Percentiles rank a stretch among this genome's conserved stretches.
Evolutionary conservation across 495 filamentous ascomycete species (phyloP).

Genomic region (Clohesyomyces aquaticus): DNA sequence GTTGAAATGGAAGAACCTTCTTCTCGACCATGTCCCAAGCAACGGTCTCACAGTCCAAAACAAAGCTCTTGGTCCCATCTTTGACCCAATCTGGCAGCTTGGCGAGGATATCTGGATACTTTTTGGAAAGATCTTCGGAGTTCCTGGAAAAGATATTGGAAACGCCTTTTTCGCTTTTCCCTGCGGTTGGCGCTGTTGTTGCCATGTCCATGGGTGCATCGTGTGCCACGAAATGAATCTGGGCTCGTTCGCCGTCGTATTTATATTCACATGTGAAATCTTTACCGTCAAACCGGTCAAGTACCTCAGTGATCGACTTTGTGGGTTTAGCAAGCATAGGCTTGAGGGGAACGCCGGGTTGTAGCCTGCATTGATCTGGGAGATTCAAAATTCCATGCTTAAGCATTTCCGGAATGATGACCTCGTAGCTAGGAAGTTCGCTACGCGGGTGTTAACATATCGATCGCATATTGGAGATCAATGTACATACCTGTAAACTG

Average conservation of each 20-base stretch:
- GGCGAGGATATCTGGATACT: constrained; percentile 91
- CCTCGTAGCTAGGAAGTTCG: constrained; percentile 92
- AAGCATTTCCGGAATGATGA: constrained; percentile 87
- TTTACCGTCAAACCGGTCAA: constrained; percentile 94
- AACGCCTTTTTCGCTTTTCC: constrained; percentile 65
- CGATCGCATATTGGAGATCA: not conserved
- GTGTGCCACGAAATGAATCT: constrained; percentile 95
- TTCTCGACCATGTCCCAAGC: constrained; percentile 93
- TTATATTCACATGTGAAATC: constrained; percentile 99
- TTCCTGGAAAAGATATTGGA: constrained; percentile 95
- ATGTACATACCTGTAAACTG: constrained; percentile 75
- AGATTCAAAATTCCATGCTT: constrained; percentile 82
- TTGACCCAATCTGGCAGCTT: constrained; percentile 91
- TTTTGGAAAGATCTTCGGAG: constrained; percentile 93
- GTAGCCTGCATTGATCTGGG: constrained; percentile 83
- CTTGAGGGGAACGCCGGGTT: constrained; percentile 92
- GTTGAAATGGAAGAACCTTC: constrained; percentile 94
- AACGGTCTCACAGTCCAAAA: constrained; percentile 97
- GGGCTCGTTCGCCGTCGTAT: constrained; percentile 94
- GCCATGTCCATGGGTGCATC: constrained; percentile 69
- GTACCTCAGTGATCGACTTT: constrained; percentile 97
- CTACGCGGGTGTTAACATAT: constrained; percentile 48
- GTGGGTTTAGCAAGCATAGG: constrained; percentile 99
- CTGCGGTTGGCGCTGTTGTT: constrained; percentile 55
- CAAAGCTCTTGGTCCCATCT: constrained; percentile 85